Percentiles rank a stretch among this genome's conserved stretches.
Conservation (phyloP, 805 yeast genomes). For the Helenozyma baotianmanensis region DNA sequence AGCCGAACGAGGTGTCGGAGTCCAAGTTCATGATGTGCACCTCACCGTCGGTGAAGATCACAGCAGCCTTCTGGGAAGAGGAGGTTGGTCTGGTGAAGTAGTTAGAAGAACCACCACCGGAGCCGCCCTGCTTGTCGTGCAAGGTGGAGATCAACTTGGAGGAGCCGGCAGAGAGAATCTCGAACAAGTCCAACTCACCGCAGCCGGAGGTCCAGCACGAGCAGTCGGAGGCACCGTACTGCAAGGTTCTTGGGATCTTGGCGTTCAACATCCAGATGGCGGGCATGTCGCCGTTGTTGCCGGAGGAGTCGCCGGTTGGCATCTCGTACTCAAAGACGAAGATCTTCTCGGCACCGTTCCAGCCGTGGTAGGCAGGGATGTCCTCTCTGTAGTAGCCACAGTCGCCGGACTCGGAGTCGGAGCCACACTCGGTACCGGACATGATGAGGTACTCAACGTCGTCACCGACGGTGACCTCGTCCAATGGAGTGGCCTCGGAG, state of each 20-base stretch:
- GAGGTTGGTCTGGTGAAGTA: constrained; percentile 82
- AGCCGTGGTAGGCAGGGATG: constrained; percentile 93
- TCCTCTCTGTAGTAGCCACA: constrained; percentile 87
- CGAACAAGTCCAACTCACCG: constrained; percentile 96
- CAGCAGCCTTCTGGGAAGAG: constrained; percentile 84
- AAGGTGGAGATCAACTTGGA: constrained; percentile 72
- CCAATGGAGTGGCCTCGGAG: constrained; percentile 60
- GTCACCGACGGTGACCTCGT: constrained; percentile 64
- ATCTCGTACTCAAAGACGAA: constrained; percentile 90
- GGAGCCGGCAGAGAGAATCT: constrained; percentile 75
- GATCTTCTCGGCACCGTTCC: constrained; percentile 77
- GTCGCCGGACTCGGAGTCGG: constrained; percentile 31
- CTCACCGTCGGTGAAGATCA: constrained; percentile 56
- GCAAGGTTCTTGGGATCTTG: constrained; percentile 92
- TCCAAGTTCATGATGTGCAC: constrained; percentile 62
- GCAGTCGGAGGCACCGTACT: constrained; percentile 81
- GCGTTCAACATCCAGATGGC: constrained; percentile 96
- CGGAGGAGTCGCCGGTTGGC: constrained; percentile 59
- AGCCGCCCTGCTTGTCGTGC: constrained; percentile 78
- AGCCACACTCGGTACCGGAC: constrained; percentile 58
- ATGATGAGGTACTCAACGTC: constrained; percentile 79
- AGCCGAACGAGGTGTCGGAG: constrained; percentile 49
- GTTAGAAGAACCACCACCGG: constrained; percentile 88
- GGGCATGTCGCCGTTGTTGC: constrained; percentile 84
- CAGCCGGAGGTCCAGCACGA: constrained; percentile 97